Evolutionary conservation across 2,329 filamentous ascomycete species (phyloP), one percentile per base, ranked within the genome.

Genomic region (Fusarium pseudoanthophilum): DNA sequence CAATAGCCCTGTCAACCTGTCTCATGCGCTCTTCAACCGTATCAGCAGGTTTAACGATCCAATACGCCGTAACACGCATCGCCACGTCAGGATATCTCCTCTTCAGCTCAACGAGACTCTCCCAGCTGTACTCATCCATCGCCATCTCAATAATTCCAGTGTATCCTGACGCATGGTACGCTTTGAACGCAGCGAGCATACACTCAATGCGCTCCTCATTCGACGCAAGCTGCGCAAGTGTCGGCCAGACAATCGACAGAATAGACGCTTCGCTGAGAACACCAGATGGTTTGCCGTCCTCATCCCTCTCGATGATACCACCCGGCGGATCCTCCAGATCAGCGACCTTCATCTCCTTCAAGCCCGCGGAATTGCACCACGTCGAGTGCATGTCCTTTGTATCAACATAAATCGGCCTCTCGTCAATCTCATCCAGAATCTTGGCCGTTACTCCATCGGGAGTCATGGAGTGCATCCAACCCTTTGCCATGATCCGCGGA

Each of bases 141-240:
- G 88, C 88, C 88, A 90, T 90, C 59, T 90, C 88, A 13, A 89
- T 82, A 43, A 88, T 83, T 5, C 88, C 87, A 0, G 87, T 90
- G 74, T 87, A 89, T 3, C 88, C 88, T 4, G 83, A 85, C 0
- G 83, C 79, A 68, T 85, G 86, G 73, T 89, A 90, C 1, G 85
- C 83, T 6, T 82, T 75, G 30, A 90, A 83, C 0, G 87, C 88
- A 1, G 84, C 84, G 24, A 80, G 79, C 67, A 90, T 83, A 7
- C 85, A 83, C 10, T 83, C 82, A 58, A 86, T 83, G 40, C 85
- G 85, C 52, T 89, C 86, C 30, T 85, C 80, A 39, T 85, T 80
- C 6, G 84, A 83, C 0, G 87, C 81, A 3, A 87, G 84, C 7
- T 81, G 78, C 2, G 86, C 86, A 1, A 88, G 81, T 64, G 86